Evolutionary conservation across 495 filamentous ascomycete species (phyloP), one percentile per base, ranked within the genome.

Genomic region (Hypoxylon rickii): DNA sequence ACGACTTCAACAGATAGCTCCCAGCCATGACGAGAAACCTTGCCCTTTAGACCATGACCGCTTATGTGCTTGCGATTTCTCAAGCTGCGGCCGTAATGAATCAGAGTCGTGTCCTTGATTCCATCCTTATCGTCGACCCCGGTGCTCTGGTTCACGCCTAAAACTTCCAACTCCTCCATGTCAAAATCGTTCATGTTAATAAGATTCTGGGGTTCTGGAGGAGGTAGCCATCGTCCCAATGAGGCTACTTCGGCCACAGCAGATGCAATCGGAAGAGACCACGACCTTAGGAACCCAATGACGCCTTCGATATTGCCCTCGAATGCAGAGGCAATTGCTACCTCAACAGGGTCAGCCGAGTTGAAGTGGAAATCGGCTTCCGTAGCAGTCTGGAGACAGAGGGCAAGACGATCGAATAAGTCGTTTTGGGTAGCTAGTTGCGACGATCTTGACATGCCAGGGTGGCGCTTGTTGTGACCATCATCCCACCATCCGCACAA

Each of bases 401-500:
- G 72, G n/a, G 73, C 68, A 33, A 83, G 70, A 11, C 77, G 67
- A 51, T 80, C 79, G 24, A 74, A 58, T 42, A 77, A 79, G 37
- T 62, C 66, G 13, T 79, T 74, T 21, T 56, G 49, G 26, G 58
- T 61, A 31, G 39, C 61, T 57, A 62, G 46, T n/a, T 54, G 69
- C 34, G 70, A 55, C 18, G 55, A 69, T 61, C 70, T 70, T 13
- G 74, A 74, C 11, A 77, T 42, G 21, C 44, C 34, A 21, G 62
- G 49, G 51, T 64, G 65, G 3, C 72, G 70, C 13, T 78, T 75
- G 13, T 86, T 79, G 44, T 86, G 84, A 12, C 88, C 81, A 29
- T 92, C 89, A 67, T 91, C 85, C 90, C 91, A 95, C 92, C 92
- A 96, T 0, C 86, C 84, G 7, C 90, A 87, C 38, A 96, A 70